Evolutionary conservation across 495 filamentous ascomycete species (phyloP), one percentile per base, ranked within the genome.

Genomic region (Podospora comata): DNA sequence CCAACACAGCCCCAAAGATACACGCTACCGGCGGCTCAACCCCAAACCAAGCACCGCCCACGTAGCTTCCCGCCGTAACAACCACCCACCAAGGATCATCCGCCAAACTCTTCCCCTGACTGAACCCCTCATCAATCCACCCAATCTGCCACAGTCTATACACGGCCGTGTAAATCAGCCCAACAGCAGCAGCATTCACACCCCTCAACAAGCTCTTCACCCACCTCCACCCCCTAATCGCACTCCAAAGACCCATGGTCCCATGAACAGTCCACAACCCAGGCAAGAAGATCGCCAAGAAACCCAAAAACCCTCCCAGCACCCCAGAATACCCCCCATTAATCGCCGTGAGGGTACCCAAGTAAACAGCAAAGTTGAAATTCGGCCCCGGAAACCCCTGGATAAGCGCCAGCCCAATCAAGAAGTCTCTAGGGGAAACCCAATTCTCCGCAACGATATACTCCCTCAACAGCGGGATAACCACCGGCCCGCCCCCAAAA

Each of bases 371-470:
- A 72, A 94, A 94, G 75, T 94, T 96, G 85, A 94, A 94, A 75
- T 96, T 94, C 0, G 92, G 92, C 0, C 92, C 92, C 0, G 91
- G 92, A 71, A 94, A 93, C 1, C 91, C 87, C 76, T 96, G 92
- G 68, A 92, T 92, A 66, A 94, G 81, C 15, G 92, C 92, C 0
- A 96, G 85, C 23, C 92, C 92, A 68, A 96, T 86, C 27, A 94
- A 83, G 75, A 96, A 94, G 79, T 96, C 90, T 4, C 92, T 85
- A 0, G 89, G 80, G 2, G 86, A 86, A 13, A 94, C 91, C 91
- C 91, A 94, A 61, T 90, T 90, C 30, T 88, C 86, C n/a, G 82
- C 82, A 4, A 94, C 92, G 61, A 94, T 87, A 78, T 94, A 94
- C 66, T 88, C 86, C 60, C 90, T 86, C 2, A 94, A 82, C 2